Evolutionary conservation across 2,329 filamentous ascomycete species (phyloP).

Genomic region (Pyrenochaeta sp.): DNA sequence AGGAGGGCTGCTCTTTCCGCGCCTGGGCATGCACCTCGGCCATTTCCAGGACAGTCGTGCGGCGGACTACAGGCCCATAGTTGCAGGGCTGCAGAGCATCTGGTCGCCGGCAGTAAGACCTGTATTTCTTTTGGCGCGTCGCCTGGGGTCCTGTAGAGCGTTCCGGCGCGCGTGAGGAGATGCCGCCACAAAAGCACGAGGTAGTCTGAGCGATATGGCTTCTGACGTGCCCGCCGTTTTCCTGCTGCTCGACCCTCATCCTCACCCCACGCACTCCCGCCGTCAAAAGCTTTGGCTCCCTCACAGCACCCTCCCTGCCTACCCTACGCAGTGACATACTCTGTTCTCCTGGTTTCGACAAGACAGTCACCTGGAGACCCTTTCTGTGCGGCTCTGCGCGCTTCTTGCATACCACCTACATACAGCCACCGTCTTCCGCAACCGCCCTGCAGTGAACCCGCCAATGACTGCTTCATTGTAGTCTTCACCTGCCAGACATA

Average conservation of each 20-base stretch:
- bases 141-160: conserved; percentile 10
- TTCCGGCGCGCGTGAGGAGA: conserved; percentile 5
- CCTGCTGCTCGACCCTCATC: conserved; percentile 6
- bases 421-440: not conserved
- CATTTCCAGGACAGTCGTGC: conserved; percentile 4
- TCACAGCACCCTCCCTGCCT: conserved; percentile 9
- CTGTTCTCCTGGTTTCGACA: not conserved
- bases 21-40: conserved; percentile 9
- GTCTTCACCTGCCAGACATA: too few relatives aligned
- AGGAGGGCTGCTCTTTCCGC: conserved; percentile 6
- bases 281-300: conserved; percentile 13
- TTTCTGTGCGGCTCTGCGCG: not conserved
- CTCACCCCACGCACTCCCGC: conserved; percentile 27
- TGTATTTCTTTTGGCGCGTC: conserved; percentile 19
- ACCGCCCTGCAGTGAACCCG: too few relatives aligned
- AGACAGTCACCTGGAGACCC: not conserved
- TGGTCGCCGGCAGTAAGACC: conserved; percentile 1
- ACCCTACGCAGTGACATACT: conserved; percentile 20
- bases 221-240: conserved; percentile 7
- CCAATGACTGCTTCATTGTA: conserved; percentile 21
- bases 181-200: conserved; percentile 24
- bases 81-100: not conserved
- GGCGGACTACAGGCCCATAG: too few relatives aligned
- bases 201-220: conserved; percentile 6
- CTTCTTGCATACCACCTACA: conserved; percentile 1